Conservation (phyloP, 352 stramenopile species). For the Hyaloperonospora brassicae region DNA sequence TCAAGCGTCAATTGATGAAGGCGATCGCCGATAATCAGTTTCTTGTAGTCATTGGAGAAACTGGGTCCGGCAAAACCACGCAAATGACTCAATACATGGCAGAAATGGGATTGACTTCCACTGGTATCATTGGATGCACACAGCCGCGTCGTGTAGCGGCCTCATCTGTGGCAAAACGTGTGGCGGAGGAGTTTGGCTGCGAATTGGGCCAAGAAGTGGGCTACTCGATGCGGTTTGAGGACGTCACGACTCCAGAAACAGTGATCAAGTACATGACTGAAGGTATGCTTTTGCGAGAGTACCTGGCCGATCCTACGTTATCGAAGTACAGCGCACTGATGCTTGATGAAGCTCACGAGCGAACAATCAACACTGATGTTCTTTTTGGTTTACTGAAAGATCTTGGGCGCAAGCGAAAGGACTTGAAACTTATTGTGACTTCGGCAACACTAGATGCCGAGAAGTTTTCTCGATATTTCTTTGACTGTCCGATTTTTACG, state of each 20-base stretch:
- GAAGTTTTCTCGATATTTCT: conserved; percentile 98
- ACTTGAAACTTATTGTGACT: conserved; percentile 88
- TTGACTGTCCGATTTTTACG: conserved; percentile 97
- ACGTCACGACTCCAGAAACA: conserved; percentile 85
- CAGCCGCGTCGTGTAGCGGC: conserved; percentile 97
- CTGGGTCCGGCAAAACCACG: conserved; percentile 97
- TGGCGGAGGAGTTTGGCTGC: conserved; percentile 95
- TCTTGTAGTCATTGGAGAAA: conserved; percentile 99
- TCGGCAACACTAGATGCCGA: conserved; percentile 95
- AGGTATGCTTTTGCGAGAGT: conserved; percentile 99
- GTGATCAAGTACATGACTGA: conserved; percentile 99
- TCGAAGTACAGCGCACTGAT: conserved; percentile 94
- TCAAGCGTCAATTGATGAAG: conserved; percentile 94
- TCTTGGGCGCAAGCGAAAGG: conserved; percentile 73
- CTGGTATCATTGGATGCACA: conserved; percentile 95
- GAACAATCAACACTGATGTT: conserved; percentile 98
- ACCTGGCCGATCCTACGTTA: conserved; percentile 94
- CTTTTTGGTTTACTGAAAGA: conserved; percentile 94
- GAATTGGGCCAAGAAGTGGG: conserved; percentile 91
- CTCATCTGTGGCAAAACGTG: conserved; percentile 95
- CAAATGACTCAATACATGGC: conserved; percentile 99
- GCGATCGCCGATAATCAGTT: conserved; percentile 94
- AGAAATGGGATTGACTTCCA: conserved; percentile 95
- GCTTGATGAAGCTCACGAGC: conserved; percentile 98
- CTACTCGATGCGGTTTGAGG: conserved; percentile 87